These are phyloP conservation scores for Colletotrichum truncatum DNA, from an alignment of 2,329 filamentous ascomycete genomes.

Conservation along the genomic window DNA sequence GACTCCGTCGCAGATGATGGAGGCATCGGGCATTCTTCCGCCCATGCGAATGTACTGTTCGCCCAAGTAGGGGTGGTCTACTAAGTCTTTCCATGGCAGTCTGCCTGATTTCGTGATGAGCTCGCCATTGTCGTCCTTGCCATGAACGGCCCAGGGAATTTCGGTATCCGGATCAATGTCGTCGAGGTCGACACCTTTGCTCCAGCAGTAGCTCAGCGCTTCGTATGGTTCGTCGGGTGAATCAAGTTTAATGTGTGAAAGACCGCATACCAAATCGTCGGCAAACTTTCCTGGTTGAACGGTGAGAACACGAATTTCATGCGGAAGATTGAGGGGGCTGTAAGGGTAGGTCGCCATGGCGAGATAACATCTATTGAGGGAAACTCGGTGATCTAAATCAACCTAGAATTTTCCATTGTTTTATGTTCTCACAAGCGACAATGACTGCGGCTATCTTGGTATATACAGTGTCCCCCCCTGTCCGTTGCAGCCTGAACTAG, in stretches of 20 bases:
- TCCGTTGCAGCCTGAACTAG: not conserved
- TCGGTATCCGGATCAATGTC: not conserved
- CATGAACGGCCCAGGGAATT: slow-evolving; percentile 11
- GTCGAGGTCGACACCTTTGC: slow-evolving; percentile 6
- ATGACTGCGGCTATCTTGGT: too few species aligned
- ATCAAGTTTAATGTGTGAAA: not conserved
- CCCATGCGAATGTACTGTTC: slow-evolving; percentile 10
- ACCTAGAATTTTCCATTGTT: too few species aligned
- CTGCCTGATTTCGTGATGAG: not conserved
- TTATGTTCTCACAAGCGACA: too few species aligned
- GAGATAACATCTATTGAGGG: too few species aligned
- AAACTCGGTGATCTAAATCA: too few species aligned
- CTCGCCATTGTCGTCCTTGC: not conserved
- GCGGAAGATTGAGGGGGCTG: not conserved
- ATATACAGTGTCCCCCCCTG: too few species aligned
- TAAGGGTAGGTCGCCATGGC: slow-evolving; percentile 20
- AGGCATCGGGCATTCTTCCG: slow-evolving; percentile 14
- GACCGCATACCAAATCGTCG: slow-evolving; percentile 6
- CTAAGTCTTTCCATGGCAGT: slow-evolving; percentile 28
- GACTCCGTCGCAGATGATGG: slow-evolving; percentile 20
- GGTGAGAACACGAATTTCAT: slow-evolving; percentile 22
- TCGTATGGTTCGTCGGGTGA: slow-evolving; percentile 28
- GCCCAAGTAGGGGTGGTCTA: slow-evolving; percentile 33
- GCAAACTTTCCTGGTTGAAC: slow-evolving; percentile 13
- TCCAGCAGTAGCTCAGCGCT: slow-evolving; percentile 36